Percentiles rank a stretch among this genome's conserved stretches.
Conservation (phyloP, 2,329 filamentous ascomycete genomes). For the Aspergillus sp. region DNA sequence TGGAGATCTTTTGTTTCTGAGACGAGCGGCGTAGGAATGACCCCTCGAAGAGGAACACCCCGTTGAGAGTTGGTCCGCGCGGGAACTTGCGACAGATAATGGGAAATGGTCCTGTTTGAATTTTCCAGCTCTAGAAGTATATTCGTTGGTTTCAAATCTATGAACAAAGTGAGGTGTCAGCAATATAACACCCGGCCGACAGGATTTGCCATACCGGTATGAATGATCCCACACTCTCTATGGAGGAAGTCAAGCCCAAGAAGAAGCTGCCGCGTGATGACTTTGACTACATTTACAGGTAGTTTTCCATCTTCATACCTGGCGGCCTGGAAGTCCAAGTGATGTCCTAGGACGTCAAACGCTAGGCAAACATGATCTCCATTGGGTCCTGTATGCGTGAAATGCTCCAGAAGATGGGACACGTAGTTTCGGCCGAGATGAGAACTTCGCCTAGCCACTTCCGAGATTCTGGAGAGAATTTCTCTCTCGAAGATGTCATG, state of each 20-base stretch:
- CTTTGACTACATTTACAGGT: constrained; percentile 22
- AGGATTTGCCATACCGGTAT: constrained; percentile 23
- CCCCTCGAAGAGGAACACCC: constrained; percentile 22
- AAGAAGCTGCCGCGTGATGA: constrained; percentile 24
- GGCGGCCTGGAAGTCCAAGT: constrained; percentile 22
- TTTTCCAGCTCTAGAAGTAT: constrained; percentile 24
- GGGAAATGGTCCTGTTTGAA: constrained; percentile 14
- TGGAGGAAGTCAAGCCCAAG: constrained; percentile 29
- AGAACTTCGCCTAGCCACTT: constrained; percentile 13
- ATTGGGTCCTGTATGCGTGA: constrained; percentile 27
- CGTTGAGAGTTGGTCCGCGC: constrained; percentile 5
- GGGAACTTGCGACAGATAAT: constrained; percentile 20
- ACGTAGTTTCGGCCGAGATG: constrained; percentile 23
- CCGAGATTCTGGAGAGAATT: constrained; percentile 19
- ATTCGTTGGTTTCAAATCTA: constrained; percentile 27
- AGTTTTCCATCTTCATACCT: constrained; percentile 22
- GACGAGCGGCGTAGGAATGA: constrained; percentile 22
- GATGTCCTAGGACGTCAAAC: constrained; percentile 27
- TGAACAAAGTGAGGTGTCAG: background rate
- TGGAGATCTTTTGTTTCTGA: constrained; percentile 17
- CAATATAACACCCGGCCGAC: background rate
- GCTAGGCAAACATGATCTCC: constrained; percentile 29
- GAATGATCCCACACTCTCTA: constrained; percentile 23
- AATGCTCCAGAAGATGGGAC: constrained; percentile 22
- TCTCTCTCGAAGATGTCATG: constrained; percentile 26